phyloP scores from a whole-genome alignment of 2,329 filamentous ascomycete species.

The Alternaria ventricosa region DNA sequence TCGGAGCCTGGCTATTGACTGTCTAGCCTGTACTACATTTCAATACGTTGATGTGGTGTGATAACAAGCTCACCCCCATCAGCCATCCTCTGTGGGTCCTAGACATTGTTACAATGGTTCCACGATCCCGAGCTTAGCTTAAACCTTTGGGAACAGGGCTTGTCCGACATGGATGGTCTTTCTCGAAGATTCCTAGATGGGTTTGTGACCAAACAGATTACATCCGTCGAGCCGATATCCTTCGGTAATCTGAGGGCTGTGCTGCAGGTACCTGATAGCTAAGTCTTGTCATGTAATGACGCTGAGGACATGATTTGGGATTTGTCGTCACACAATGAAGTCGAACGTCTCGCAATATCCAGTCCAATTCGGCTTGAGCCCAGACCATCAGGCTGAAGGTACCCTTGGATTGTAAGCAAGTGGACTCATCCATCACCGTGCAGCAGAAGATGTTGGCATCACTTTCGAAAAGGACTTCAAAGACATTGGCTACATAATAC shows the following conservation, averaged over 20 bases:
- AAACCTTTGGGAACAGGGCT: too few species aligned
- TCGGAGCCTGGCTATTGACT: background rate
- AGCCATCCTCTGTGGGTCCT: background rate
- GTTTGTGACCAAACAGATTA: background rate
- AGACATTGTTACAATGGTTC: background rate
- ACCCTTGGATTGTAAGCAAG: background rate
- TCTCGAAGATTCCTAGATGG: background rate
- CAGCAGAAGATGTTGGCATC: background rate
- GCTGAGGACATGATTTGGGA: background rate
- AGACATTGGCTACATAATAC: background rate
- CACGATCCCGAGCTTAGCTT: background rate
- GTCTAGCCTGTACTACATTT: background rate
- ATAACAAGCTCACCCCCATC: constrained; percentile 3
- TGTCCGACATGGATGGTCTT: background rate
- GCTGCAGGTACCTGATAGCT: background rate
- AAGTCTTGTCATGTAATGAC: background rate
- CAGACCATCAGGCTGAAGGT: background rate
- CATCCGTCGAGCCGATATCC: background rate
- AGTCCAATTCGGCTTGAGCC: background rate
- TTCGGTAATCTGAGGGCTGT: background rate
- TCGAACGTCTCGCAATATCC: background rate
- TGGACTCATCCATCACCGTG: background rate
- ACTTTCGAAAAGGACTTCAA: background rate
- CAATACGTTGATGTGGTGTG: constrained; percentile 1
- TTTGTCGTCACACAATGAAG: background rate